Evolutionary conservation across 2,329 filamentous ascomycete species (phyloP), one percentile per base, ranked within the genome.

Genomic region (Colletotrichum lentis): DNA sequence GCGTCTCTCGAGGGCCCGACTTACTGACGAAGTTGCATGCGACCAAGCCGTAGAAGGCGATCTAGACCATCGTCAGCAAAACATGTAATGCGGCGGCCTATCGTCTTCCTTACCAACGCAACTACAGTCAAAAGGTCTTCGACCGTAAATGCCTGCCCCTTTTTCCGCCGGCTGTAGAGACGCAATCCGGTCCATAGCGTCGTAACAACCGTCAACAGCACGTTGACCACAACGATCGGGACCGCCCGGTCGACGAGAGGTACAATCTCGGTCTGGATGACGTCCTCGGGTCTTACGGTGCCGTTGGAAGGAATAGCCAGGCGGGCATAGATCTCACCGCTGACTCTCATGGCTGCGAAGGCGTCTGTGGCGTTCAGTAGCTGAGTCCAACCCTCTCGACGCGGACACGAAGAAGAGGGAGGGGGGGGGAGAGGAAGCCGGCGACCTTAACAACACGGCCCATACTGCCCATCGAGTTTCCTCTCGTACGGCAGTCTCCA

Each of bases 11-110:
- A 10, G 20, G 20, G 18, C 20, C 12, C n/a, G 16, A 55, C 54
- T 31, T 31, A 57, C 54, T 57, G 39, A 57, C 54, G 14, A 57
- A 57, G 11, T 57, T 57, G 22, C 54, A 57, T 16, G 54, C 54
- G 5, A 57, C 54, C 16, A 57, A 37, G 12, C 54, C 39, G 20
- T 57, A 44, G 16, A 57, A 57, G 22, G 54, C 54, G 14, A 57
- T 31, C 54, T 57, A 20, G 6, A 5, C 4, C 22, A 31, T n/a
- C 12, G 39, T 43, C 54, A 57, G 8, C 14, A 20, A 44, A 20
- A 16, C 11, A 12, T 18, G 2, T n/a, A 27, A 31, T 7, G 5
- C 5, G 3, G 7, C 8, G 10, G n/a, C 6, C 18, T 39, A 5
- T 5, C 20, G 35, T 39, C 12, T 12, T 18, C 20, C 47, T 31